These are phyloP conservation scores for Pleurotus eryngii DNA, from an alignment of 768 basidiomycete genomes.

Conservation along the genomic window DNA sequence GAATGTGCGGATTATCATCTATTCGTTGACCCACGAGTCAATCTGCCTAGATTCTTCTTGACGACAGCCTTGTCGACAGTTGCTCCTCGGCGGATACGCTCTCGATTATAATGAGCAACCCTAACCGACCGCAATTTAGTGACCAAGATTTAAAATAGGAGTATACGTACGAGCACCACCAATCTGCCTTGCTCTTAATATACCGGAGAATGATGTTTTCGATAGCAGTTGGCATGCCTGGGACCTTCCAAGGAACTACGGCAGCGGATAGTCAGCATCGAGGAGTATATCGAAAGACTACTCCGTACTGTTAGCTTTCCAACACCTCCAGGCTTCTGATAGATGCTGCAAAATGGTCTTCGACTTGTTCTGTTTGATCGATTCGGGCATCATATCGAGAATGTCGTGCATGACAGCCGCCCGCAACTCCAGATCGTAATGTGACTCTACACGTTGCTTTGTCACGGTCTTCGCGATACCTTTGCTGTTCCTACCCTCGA, in stretches of 20 bases:
- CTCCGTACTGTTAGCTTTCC: conserved; percentile 85
- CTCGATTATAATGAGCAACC: conserved; percentile 97
- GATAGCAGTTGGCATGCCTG: conserved; percentile 98
- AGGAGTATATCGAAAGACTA: no score
- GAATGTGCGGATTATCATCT: neutral
- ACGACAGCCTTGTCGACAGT: conserved; percentile 98
- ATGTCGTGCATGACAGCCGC: conserved; percentile 99
- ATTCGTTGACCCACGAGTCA: conserved; percentile 68
- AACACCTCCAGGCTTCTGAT: conserved; percentile 98
- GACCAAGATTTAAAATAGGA: conserved; percentile 2
- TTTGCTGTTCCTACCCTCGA: conserved; percentile 96
- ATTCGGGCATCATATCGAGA: conserved; percentile 99
- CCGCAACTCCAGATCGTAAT: conserved; percentile 95
- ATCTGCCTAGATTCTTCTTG: conserved; percentile 97
- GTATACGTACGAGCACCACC: conserved; percentile 85
- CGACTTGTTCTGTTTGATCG: conserved; percentile 99
- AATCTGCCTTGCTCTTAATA: conserved; percentile 99
- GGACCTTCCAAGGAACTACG: conserved; percentile 97
- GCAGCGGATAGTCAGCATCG: neutral
- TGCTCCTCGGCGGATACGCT: conserved; percentile 94
- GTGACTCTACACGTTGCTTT: conserved; percentile 98
- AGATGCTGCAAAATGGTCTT: conserved; percentile 98
- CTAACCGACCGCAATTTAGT: conserved; percentile 26
- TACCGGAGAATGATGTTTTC: conserved; percentile 99
- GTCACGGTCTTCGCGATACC: conserved; percentile 98